Evolutionary conservation across 106 monocot genomes (phyloP), one percentile per base, ranked within the genome.

Genomic region (Triglochin maritima): DNA sequence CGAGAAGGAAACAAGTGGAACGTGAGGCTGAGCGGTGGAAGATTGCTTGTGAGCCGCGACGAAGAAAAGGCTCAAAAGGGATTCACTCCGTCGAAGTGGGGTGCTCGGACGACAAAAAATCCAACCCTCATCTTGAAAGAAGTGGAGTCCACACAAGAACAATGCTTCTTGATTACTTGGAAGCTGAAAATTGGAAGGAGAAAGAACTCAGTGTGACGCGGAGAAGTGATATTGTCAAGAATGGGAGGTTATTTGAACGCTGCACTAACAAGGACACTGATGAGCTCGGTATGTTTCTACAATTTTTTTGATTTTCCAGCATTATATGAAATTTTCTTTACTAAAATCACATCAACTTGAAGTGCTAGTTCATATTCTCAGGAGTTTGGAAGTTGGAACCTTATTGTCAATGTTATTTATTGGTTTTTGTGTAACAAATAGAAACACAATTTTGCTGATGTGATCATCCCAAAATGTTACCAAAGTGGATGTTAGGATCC

Each of bases 1-100:
- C 86, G 43, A 92, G 68, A 77, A 82, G 78, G 80, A 86, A 84
- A 74, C 87, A 88, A 45, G 81, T 83, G 3, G 88, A 96, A 81
- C 16, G 86, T 9, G 96, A 98, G 62, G 53, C 48, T 53, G 88
- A 88, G 53, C 83, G 76, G 45, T 82, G 83, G 88, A 81, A 68
- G 70, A 69, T 13, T 46, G 56, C 70, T 66, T 78, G 71, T 54
- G 82, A 82, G 57, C 49, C 76, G 11, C 76, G 67, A 62, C 59
- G 71, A 9, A 71, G 74, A 78, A 83, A 67, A 50, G 60, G 72
- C 12, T 57, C 46, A 50, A 54, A 71, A 6, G 15, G 52, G 12
- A 7, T 51, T 7, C 56, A 51, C 50, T 58, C 52, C 7, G 3
- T 52, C 3, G 81, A 70, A 11, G 74, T 72, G 9, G 85, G 63